Evolutionary conservation across 2,329 filamentous ascomycete genomes (phyloP), one percentile per base, ranked within the genome.

Genomic region (Rutstroemia sydowiana): DNA sequence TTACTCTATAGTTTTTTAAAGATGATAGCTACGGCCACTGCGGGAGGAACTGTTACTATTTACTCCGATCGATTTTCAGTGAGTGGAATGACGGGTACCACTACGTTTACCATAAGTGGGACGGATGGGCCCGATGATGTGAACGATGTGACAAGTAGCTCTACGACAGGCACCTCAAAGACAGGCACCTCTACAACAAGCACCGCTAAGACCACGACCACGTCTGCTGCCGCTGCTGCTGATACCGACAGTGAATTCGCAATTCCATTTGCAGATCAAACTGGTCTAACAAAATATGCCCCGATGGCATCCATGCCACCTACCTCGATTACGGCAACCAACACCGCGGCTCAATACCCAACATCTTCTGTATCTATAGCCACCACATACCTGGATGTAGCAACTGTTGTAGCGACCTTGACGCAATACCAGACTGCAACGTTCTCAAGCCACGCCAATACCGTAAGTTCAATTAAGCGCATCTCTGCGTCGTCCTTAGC

Each of bases 11-110:
- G 77, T 66, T 84, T 81, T 65, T 65, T 82, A 14, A 76, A 76
- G 57, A 81, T 86, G 65, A 68, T 78, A 52, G 76, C 80, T 14
- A 72, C 73, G 6, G 74, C 73, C 5, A 71, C 72, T 16, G 72
- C 73, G n/a, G 76, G 78, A 34, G 76, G 76, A 30, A 75, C 73
- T 3, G 70, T 81, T 18, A 76, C 74, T 51, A 81, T 78, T 61
- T 85, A 75, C 64, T 85, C 82, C 10, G 60, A 70, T 45, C 81
- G 82, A 55, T 88, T 88, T 68, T 75, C 77, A n/a, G 69, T 86
- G 48, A 72, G 71, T 10, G 75, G 74, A 59, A 85, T 87, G 82
- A 82, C 75, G 2, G 82, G 82, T 34, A 68, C 61, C 18, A 70
- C 65, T 14, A 62, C 69, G 23, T 60, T 61, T 31, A 64, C 64